A percentile compares a stretch with the other conserved stretches of the same genome.
Evolutionary conservation across 2,329 filamentous ascomycete genomes (phyloP).

Genomic region (Elsinoe australis): DNA sequence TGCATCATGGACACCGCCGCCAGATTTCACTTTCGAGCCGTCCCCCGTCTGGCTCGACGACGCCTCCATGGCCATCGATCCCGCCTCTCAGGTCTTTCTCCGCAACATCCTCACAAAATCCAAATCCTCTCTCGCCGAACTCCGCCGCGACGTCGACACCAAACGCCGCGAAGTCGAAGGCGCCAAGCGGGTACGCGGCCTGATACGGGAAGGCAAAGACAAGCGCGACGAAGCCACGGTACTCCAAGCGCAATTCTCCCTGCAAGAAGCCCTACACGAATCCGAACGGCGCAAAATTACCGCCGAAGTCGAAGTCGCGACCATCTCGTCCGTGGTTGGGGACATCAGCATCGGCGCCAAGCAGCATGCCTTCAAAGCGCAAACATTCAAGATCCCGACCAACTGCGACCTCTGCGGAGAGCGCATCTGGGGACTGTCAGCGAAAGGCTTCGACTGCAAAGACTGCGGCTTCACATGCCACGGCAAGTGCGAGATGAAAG

Average conservation of each 20-base stretch:
- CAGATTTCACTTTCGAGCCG: conserved; percentile 80
- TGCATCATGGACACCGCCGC: conserved; percentile 73
- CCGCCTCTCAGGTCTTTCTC: conserved; percentile 78
- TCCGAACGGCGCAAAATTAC: conserved; percentile 76
- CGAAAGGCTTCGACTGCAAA: conserved; percentile 91
- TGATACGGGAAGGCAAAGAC: conserved; percentile 73
- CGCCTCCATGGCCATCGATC: conserved; percentile 75
- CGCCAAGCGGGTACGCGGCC: conserved; percentile 64
- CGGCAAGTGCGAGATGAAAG: conserved; percentile 98
- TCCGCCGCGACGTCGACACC: conserved; percentile 75
- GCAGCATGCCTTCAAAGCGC: conserved; percentile 96
- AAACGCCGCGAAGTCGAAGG: conserved; percentile 79
- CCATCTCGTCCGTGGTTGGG: conserved; percentile 83
- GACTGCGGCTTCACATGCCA: conserved; percentile 98
- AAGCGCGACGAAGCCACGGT: conserved; percentile 83
- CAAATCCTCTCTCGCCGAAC: conserved; percentile 71
- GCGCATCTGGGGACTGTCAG: conserved; percentile 91
- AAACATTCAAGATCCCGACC: conserved; percentile 98
- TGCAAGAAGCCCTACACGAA: conserved; percentile 80
- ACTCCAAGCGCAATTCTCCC: conserved; percentile 70
- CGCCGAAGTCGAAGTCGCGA: conserved; percentile 86
- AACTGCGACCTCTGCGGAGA: conserved; percentile 97
- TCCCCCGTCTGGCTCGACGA: conserved; percentile 98
- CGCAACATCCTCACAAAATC: conserved; percentile 89
- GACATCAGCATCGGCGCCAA: conserved; percentile 87